Evolutionary conservation across 495 filamentous ascomycete species (phyloP), one percentile per base, ranked within the genome.

Genomic region (Evernia prunastri): DNA sequence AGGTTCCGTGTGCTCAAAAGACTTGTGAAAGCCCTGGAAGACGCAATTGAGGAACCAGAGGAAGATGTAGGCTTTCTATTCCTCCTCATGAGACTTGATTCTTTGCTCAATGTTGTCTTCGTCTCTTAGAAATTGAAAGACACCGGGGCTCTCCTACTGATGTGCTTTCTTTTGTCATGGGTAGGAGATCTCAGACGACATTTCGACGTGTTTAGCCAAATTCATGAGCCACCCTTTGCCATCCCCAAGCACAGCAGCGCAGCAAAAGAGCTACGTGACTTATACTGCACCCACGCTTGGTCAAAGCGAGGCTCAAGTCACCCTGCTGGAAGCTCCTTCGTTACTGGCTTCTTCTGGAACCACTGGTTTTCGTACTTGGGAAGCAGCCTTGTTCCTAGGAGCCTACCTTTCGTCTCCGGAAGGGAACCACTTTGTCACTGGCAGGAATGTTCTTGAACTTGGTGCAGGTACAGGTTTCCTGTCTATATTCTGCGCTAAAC

Each of bases 331-430:
- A 76, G 86, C 88, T 15, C 85, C 87, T 6, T 80, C 81, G 35
- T 72, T 96, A 2, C 84, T 97, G 49, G 86, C 89, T 12, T 84
- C 84, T 1, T 76, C 80, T 9, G 90, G 89, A 6, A 96, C 89
- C 4, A 97, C 93, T 0, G 93, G 93, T 0, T 78, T 91, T 35
- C 84, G 93, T 15, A 97, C 93, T 8, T 97, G 93, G 93, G 93
- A 96, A 76, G 93, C 93, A 6, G 86, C 91, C 0, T 75, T 97
- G n/a, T 88, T 92, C 71, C 80, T 97, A 0, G 90, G 86, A 1
- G 82, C 89, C 27, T 96, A 86, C 67, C 84, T 94, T 39, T 76
- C 82, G 15, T 75, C 78, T 0, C 58, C 71, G 0, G 56, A 68
- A 1, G 84, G 80, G 17, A 68, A 67, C 54, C 62, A 67, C 15